Conservation (phyloP, 2,329 filamentous ascomycete species). For the Cordyceps tenuipes region DNA sequence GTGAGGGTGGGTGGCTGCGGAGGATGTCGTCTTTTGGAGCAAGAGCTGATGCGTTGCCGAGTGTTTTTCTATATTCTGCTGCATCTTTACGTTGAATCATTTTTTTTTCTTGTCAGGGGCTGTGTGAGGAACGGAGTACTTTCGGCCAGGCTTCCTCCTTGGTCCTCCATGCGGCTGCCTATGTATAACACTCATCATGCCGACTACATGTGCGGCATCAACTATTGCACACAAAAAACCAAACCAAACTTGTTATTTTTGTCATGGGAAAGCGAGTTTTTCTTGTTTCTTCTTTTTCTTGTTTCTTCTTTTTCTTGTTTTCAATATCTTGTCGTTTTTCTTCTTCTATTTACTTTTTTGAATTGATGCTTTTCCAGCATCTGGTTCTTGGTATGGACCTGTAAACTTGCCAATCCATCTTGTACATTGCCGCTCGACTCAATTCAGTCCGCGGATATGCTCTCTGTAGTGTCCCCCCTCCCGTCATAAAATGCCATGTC, state of each 20-base stretch:
- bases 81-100: not conserved
- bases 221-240: not conserved
- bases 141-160: not conserved
- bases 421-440: conserved; percentile 11
- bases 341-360: conserved; percentile 1
- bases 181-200: not conserved
- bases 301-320: not conserved
- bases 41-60: not conserved
- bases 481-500: too few species aligned
- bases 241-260: not conserved
- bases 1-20: not conserved
- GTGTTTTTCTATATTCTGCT: not conserved
- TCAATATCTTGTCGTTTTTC: not conserved
- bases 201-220: not conserved
- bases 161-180: not conserved
- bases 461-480: conserved; percentile 14
- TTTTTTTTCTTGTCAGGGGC: not conserved
- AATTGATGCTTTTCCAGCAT: not conserved
- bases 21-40: not conserved
- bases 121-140: not conserved
- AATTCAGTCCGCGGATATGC: conserved; percentile 31
- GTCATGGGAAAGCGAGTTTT: conserved; percentile 1
- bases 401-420: not conserved
- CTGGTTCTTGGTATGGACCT: not conserved
- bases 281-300: not conserved